Evolutionary conservation across 768 basidiomycete species (phyloP).

Genomic region (Melanogaster broomeanus): DNA sequence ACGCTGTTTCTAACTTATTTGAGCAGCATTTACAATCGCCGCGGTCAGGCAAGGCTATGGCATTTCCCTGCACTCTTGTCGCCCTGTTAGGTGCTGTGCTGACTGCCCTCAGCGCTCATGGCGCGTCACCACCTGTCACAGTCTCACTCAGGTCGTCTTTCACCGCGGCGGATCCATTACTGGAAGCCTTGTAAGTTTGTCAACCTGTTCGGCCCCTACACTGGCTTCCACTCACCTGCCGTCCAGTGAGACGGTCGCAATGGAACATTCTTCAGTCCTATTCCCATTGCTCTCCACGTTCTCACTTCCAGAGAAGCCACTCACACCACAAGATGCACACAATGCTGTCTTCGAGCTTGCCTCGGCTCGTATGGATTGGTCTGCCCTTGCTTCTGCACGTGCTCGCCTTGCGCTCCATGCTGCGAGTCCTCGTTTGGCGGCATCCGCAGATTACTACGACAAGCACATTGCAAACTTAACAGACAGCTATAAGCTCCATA

Average conservation of each 20-base stretch:
- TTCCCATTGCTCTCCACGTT: slow-evolving; percentile 70
- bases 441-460: slow-evolving; percentile 76
- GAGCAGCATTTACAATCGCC: not conserved
- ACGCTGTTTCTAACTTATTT: not conserved
- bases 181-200: slow-evolving; percentile 31
- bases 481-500: slow-evolving; percentile 26
- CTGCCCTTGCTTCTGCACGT: slow-evolving; percentile 56
- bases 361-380: slow-evolving; percentile 45
- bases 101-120: slow-evolving; percentile 12
- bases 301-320: slow-evolving; percentile 46
- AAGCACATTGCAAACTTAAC: slow-evolving; percentile 31
- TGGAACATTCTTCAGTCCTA: slow-evolving; percentile 72
- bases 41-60: slow-evolving; percentile 1
- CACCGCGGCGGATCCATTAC: slow-evolving; percentile 23
- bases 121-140: slow-evolving; percentile 31
- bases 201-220: not conserved
- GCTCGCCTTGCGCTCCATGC: slow-evolving; percentile 78
- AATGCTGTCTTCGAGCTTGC: slow-evolving; percentile 39
- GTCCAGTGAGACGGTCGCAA: slow-evolving; percentile 76
- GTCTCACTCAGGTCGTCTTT: slow-evolving; percentile 33
- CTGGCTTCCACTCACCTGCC: slow-evolving; percentile 1
- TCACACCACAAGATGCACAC: slow-evolving; percentile 53
- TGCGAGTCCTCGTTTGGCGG: slow-evolving; percentile 78
- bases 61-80: slow-evolving; percentile 13
- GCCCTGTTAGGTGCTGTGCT: slow-evolving; percentile 17